Evolutionary conservation across 2,329 filamentous ascomycete species (phyloP), one percentile per base, ranked within the genome.

Genomic region (Dactylellina sp.): DNA sequence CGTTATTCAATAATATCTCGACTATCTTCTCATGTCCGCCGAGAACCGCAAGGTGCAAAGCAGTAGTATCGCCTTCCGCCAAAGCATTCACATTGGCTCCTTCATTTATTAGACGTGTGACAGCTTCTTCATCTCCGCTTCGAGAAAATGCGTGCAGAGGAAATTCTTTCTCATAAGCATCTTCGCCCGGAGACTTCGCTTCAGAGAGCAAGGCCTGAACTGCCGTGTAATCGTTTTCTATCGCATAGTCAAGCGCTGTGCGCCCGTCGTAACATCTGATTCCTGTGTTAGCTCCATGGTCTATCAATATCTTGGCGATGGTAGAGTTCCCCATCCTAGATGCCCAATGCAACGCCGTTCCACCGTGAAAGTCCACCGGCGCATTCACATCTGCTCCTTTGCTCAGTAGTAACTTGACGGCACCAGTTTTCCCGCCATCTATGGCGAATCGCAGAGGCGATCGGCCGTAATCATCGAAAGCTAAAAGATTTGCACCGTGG

Each of bases 141-240:
- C 75, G 63, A 25, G 76, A 66, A 60, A 76, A 77, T 39, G 76
- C 68, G 32, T 77, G 76, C 22, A 80, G 53, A 3, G 77, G 76
- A 39, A 66, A 78, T 16, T 71, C 75, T 47, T 42, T 28, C 16
- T 20, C 49, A n/a, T 60, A 47, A 71, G 59, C 49, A 63, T 70
- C 2, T 25, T 62, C 24, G 76, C 24, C 39, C 7, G 50, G 52
- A 32, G 74, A 49, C 16, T 20, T 56, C 0, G n/a, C 18, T 35
- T 76, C 74, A 7, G 59, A 57, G n/a, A 79, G 75, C n/a, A 78
- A 64, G 47, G 76, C 35, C 1, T 75, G 68, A 44, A 68, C 44
- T 44, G 68, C 44, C 40, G 65, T 59, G 14, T 71, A 46, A 5
- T 75, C 75, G 16, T 42, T 57, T 37, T 44, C 35, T 20, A 64